Evolutionary conservation across 1,284 basidiomycete genomes (phyloP), one percentile per base, ranked within the genome.

Genomic region (Macrocybe sp.): DNA sequence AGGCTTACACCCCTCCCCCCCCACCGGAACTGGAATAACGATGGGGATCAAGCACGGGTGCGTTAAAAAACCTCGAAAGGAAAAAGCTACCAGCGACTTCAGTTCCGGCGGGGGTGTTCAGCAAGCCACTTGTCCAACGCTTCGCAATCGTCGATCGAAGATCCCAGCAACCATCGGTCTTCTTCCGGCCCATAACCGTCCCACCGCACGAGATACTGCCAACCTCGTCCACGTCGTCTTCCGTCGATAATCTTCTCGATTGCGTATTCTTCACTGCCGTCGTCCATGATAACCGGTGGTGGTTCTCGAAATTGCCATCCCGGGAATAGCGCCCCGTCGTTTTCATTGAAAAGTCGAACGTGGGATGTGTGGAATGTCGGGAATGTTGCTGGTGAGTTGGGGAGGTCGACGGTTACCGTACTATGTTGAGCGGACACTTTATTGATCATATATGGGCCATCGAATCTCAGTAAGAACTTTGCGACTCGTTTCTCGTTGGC

Each of bases 391-490:
- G n/a, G n/a, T 4, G 50, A 39, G 2, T 57, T 48, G 0, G 55
- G 54, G n/a, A 66, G 28, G 6, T 58, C 53, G 0, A 66, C 45
- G 0, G 58, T 61, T 9, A 59, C 54, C 1, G 52, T 55, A 0
- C 63, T 65, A 5, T 47, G 49, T 16, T 62, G 47, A 1, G 49
- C 48, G 37, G 58, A 42, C 2, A 47, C 47, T 4, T n/a, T 16
- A 0, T 43, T 46, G 9, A 66, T 42, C 0, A 2, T 44, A 48
- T 56, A 62, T 0, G 60, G 59, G 0, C 64, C 60, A 35, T 65
- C 59, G n/a, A 39, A 58, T 1, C 55, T 42, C 0, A 62, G 57
- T 52, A 66, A 56, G 45, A 62, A 62, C 34, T 66, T 65, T 2
- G 55, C 57, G 6, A 59, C 46, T 7, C 55, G 47, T 5, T 53